Evolutionary conservation across 148 eudicot genomes (phyloP), one percentile per base, ranked within the genome.

Genomic region (Silene uniflora): DNA sequence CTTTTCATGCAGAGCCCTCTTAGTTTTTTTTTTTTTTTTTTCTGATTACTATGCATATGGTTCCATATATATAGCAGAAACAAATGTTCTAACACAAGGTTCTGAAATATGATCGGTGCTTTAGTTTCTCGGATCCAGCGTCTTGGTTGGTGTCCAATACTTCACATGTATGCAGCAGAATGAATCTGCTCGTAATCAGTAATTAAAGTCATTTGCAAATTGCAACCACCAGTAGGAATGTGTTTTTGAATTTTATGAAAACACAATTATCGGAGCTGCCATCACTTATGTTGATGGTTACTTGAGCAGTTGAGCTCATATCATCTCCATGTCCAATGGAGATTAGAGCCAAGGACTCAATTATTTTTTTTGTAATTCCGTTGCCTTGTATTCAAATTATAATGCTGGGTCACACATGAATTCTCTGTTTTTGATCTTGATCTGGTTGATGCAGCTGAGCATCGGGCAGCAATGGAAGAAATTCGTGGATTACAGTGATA

Each of bases 381-480:
- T n/a, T n/a, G n/a, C n/a, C n/a, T n/a, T n/a, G n/a, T n/a, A n/a
- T n/a, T n/a, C n/a, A n/a, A n/a, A n/a, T n/a, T n/a, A n/a, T n/a
- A n/a, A n/a, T n/a, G n/a, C n/a, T n/a, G n/a, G n/a, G 63, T 60
- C 21, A 60, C 63, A 60, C 63, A 3, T 62, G 23, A 62, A 24
- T 62, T 12, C 0, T 39, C 9, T 39, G 10, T 39, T 39, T 39
- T 39, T 39, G 44, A 39, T 7, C 21, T 73, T 62, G 32, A 44
- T 19, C 25, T 19, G 22, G 6, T 16, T 54, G 62, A 58, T 74
- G 67, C 88, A 91, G 97, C 46, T 84, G 58, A 91, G 93, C 87
- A 91, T 91, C 73, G 97, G 97, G 72, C 86, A 44, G 27, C 93
- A 91, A 78, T 91, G 91, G 97, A 89, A 91, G 83, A 82, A 86